Conservation (phyloP, 1,139 yeast species). For the Candida albicans region DNA sequence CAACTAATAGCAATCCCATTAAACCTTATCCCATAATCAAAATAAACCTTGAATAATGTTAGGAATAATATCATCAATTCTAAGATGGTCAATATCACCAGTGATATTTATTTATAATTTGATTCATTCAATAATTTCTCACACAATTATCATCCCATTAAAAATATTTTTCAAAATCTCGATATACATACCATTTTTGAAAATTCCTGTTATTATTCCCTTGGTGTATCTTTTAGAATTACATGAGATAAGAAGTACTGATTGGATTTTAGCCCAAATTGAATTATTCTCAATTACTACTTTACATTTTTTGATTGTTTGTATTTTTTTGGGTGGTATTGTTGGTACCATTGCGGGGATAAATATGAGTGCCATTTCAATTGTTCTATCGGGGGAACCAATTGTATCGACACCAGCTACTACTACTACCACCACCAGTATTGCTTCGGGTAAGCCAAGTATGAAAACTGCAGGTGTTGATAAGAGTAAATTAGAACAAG, state of each 20-base stretch:
- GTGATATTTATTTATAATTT: constrained; percentile 6
- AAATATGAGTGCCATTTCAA: constrained; percentile 12
- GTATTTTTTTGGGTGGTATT: constrained; percentile 13
- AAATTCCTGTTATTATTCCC: constrained; percentile 15
- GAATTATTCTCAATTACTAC: constrained; percentile 12
- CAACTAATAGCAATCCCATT: no score
- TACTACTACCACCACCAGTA: no score
- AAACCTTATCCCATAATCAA: not conserved
- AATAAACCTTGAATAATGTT: not conserved
- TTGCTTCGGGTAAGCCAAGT: no score
- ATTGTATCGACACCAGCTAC: no score
- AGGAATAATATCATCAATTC: constrained; percentile 2
- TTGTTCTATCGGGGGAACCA: constrained; percentile 3
- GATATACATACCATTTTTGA: constrained; percentile 14
- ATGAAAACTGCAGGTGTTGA: constrained; percentile 19
- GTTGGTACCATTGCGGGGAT: constrained; percentile 13
- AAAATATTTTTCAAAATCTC: constrained; percentile 10
- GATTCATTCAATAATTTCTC: constrained; percentile 9
- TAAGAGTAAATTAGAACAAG: not conserved
- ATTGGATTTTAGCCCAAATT: constrained; percentile 13
- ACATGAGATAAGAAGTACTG: constrained; percentile 9
- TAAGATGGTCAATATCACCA: constrained; percentile 11
- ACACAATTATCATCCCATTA: constrained; percentile 13
- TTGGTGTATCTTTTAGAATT: constrained; percentile 14
- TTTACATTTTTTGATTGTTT: constrained; percentile 14